Conservation (phyloP, 2,329 filamentous ascomycete genomes). For the Trichoderma atroviride region DNA sequence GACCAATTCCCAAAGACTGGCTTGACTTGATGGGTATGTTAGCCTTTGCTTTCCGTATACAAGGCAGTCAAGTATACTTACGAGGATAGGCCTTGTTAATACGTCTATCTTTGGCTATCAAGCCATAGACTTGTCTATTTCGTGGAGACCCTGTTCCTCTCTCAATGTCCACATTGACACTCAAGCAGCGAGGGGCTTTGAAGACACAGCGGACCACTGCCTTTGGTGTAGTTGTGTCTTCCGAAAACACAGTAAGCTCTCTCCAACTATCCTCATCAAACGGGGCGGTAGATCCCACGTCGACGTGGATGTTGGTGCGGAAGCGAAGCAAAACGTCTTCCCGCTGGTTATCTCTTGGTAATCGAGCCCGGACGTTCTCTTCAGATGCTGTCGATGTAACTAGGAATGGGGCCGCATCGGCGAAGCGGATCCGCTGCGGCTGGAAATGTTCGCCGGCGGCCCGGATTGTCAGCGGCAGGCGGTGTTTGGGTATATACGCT, state of each 20-base stretch:
- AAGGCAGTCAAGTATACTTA: slow-evolving; percentile 9
- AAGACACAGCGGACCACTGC: slow-evolving; percentile 31
- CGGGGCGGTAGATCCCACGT: slow-evolving; percentile 24
- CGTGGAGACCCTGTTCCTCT: slow-evolving; percentile 26
- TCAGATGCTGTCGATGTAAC: slow-evolving; percentile 30
- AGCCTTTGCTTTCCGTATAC: neutral
- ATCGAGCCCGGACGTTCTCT: slow-evolving; percentile 25
- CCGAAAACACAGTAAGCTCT: slow-evolving; percentile 27
- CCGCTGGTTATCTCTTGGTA: slow-evolving; percentile 18
- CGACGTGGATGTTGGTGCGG: slow-evolving; percentile 31
- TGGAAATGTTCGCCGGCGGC: slow-evolving; percentile 24
- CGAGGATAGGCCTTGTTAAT: slow-evolving; percentile 30
- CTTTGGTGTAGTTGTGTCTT: slow-evolving; percentile 23
- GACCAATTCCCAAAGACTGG: slow-evolving; percentile 32
- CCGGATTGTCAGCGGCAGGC: slow-evolving; percentile 23
- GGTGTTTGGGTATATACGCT: slow-evolving; percentile 28
- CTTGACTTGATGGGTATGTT: slow-evolving; percentile 26
- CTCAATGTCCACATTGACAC: slow-evolving; percentile 29
- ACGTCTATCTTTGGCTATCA: slow-evolving; percentile 30
- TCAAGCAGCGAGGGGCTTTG: slow-evolving; percentile 29
- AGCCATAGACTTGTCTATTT: slow-evolving; percentile 29
- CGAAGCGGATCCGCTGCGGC: slow-evolving; percentile 29
- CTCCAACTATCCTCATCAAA: slow-evolving; percentile 31
- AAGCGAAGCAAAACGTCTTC: slow-evolving; percentile 30
- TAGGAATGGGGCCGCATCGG: slow-evolving; percentile 30